Evolutionary conservation across 2,329 filamentous ascomycete species (phyloP).

Genomic region (Grosmannia huntii): DNA sequence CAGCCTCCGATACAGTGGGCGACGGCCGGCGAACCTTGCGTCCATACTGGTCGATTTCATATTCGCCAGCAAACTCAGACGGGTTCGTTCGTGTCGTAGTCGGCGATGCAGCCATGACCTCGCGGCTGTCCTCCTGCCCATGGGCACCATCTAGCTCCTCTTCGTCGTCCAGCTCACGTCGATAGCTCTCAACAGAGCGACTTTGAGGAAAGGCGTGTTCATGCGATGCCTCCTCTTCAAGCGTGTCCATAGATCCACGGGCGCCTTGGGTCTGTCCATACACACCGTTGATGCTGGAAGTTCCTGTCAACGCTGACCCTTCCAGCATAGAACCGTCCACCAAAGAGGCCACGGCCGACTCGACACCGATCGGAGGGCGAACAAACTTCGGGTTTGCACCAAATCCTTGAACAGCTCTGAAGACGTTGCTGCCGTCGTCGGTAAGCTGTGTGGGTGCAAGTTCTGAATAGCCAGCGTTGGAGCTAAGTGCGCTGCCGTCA

Average conservation of each 20-base stretch:
- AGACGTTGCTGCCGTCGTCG: conserved; percentile 40
- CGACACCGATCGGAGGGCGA: conserved; percentile 58
- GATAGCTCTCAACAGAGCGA: conserved; percentile 25
- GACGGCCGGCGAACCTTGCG: conserved; percentile 40
- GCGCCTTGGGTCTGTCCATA: conserved; percentile 25
- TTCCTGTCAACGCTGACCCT: conserved; percentile 55
- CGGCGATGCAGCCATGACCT: conserved; percentile 20
- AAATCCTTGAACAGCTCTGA: conserved; percentile 58
- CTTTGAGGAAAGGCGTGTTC: conserved; percentile 23
- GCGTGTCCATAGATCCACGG: conserved; percentile 24
- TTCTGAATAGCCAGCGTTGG: conserved; percentile 37
- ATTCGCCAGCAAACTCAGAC: conserved; percentile 35
- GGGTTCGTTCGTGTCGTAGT: conserved; percentile 10
- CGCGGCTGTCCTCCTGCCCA: conserved; percentile 6
- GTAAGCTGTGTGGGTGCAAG: conserved; percentile 24
- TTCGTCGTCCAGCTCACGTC: conserved; percentile 25
- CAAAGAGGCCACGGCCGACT: conserved; percentile 83
- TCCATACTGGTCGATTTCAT: conserved; percentile 45
- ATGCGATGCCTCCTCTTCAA: conserved; percentile 21
- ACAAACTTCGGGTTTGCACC: conserved; percentile 67
- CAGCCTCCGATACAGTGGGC: conserved; percentile 41
- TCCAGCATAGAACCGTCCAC: conserved; percentile 59
- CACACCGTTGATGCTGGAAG: conserved; percentile 37
- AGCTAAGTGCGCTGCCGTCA: conserved; percentile 44
- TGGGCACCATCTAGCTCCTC: conserved; percentile 6